A percentile compares a stretch with the other conserved stretches of the same genome.
Conservation (phyloP, 2,329 filamentous ascomycete species). For the Cercospora citrullina region DNA sequence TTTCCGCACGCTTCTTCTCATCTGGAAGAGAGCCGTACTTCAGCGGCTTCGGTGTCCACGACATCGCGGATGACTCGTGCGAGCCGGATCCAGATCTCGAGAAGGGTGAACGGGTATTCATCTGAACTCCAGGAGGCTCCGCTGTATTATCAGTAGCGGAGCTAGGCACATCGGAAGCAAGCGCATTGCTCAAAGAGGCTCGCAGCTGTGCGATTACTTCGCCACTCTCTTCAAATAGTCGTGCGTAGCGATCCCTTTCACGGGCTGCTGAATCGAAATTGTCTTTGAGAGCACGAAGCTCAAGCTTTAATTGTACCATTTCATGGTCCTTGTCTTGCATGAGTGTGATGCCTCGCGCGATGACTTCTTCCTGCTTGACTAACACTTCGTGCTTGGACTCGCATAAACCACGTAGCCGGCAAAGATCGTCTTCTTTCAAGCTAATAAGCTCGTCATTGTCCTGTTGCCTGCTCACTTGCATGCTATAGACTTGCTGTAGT, state of each 20-base stretch:
- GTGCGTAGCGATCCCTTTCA: conserved; percentile 2
- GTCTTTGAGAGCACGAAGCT: conserved; percentile 21
- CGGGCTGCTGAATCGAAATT: conserved; percentile 13
- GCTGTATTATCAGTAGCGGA: not conserved
- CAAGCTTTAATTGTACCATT: conserved; percentile 23
- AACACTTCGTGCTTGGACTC: conserved; percentile 32
- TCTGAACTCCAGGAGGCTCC: not conserved
- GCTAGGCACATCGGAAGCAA: conserved; percentile 4
- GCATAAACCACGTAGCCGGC: conserved; percentile 26
- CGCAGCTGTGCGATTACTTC: conserved; percentile 23
- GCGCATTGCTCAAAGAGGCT: conserved; percentile 18
- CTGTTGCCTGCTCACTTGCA: conserved; percentile 18
- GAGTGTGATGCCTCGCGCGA: conserved; percentile 27
- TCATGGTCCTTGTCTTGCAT: conserved; percentile 28
- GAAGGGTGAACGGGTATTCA: conserved; percentile 19
- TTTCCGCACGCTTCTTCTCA: conserved; percentile 19
- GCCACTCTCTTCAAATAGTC: conserved; percentile 24
- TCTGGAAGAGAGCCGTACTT: conserved; percentile 16
- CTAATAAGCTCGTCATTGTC: conserved; percentile 21
- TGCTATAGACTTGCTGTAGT: conserved; percentile 13
- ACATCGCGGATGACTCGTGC: not conserved
- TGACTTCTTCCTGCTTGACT: conserved; percentile 31
- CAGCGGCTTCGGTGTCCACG: conserved; percentile 23
- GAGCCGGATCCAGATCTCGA: conserved; percentile 14
- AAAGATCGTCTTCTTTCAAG: conserved; percentile 25